phyloP scores from a whole-genome alignment of 106 monocot genomes.

The Apostasia ramifera region DNA sequence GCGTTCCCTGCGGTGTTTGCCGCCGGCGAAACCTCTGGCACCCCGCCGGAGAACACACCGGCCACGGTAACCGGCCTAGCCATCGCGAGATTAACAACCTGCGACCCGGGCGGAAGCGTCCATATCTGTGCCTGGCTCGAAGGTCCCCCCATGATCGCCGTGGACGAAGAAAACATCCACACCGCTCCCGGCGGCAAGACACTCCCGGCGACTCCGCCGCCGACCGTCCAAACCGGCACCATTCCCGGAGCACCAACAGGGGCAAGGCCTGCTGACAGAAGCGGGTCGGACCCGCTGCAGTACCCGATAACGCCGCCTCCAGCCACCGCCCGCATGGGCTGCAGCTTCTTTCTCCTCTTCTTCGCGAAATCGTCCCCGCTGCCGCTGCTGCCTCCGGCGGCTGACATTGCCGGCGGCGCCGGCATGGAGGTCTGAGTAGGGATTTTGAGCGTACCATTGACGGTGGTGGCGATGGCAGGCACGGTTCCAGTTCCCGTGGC shows the following conservation, averaged over 20 bases:
- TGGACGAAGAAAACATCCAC: conserved; percentile 3
- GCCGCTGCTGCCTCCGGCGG: not conserved
- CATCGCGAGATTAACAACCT: conserved; percentile 6
- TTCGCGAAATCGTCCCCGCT: not conserved
- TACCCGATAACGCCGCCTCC: not conserved
- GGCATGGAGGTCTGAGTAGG: not conserved
- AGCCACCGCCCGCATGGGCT: not conserved
- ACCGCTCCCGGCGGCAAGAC: conserved; percentile 8
- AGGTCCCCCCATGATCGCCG: not conserved
- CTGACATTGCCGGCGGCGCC: not conserved
- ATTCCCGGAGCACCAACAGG: not conserved
- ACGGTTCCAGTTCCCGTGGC: no score
- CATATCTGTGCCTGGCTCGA: conserved; percentile 7
- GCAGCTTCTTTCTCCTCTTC: conserved; percentile 13
- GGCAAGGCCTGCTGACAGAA: conserved; percentile 6
- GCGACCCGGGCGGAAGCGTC: conserved; percentile 7
- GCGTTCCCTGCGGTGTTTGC: no score
- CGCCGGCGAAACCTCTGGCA: no score
- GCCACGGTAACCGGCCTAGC: not conserved
- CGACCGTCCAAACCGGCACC: conserved; percentile 6
- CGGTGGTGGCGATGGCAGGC: not conserved
- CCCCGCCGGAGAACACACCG: not conserved
- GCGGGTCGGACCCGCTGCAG: conserved; percentile 1
- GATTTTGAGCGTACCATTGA: conserved; percentile 13
- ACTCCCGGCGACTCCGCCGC: not conserved